Evolutionary conservation across 2,329 filamentous ascomycete species (phyloP), one percentile per base, ranked within the genome.

Genomic region (Hymenoscyphus fraxineus): DNA sequence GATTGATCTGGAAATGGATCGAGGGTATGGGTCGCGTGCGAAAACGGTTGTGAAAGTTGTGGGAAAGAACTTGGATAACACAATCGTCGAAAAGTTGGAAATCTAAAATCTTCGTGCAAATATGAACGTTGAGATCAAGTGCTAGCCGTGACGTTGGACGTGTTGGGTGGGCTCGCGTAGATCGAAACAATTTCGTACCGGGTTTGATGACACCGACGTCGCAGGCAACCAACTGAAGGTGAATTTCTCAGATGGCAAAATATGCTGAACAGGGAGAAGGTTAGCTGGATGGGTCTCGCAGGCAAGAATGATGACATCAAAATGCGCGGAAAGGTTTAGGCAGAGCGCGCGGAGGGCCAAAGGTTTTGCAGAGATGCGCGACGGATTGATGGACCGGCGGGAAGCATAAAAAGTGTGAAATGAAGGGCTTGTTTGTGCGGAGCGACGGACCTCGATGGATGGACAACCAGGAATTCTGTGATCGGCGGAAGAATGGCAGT

Each of bases 171-270:
- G 69, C 62, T 71, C 68, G 68, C 65, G 69, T 70, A 58, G 66
- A 65, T 62, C 66, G 63, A 68, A 68, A 68, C 55, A 60, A 60
- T 60, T 62, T 61, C 54, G 60, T 68, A 51, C 44, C 44, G 67
- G 69, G 67, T 67, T 71, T 63, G 68, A 73, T 73, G 70, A 71
- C 70, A 67, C 67, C 64, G 59, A 66, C 44, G 51, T 31, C 68
- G 69, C 67, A 72, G 69, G 68, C 67, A 65, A 61, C 62, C 58
- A 70, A 63, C 65, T 61, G 63, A 68, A 65, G 64, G 40, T 64
- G 57, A 62, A 63, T 58, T 63, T 58, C 44, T 66, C 68, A 56
- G 56, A 44, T 61, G 47, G 15, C 40, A 58, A 47, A 39, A 59
- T 51, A 54, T 40, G 58, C 68, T 69, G 56, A 32, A 61, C 61